Base-by-base conservation (phyloP, 805 yeast species). In the Metahyphopichia silvanorum region DNA sequence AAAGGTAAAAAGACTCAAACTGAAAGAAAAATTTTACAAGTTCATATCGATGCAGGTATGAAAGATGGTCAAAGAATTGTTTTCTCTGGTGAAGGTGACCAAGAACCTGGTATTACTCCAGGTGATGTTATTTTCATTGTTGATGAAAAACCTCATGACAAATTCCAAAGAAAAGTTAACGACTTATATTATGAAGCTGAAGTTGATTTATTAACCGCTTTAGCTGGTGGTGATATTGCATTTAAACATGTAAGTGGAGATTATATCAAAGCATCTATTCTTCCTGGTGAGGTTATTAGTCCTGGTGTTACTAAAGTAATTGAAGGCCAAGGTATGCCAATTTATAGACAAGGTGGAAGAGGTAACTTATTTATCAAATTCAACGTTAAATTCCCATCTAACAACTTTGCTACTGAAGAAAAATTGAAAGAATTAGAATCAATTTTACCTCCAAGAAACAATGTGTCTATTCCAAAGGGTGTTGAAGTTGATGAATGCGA, bases 251-350 rank as follows among this genome's bases (percentile, higher is more conserved):
- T 93, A 37, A 85, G 87, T 47, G 96, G 96, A 45, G 96, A 88
- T 51, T 87, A 79, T 75, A 69, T 91, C 53, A 86, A 88, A 72
- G 77, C 88, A 38, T 70, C 76, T 23, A 78, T 89, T 42, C 66
- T 83, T 32, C 93, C 97, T 34, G 98, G 98, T 59, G 96, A 91
- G 66, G 88, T 91, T 40, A 83, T 93, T 43, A 52, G 88, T 20
- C 97, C 98, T 32, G 95, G 86, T 43, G 58, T 70, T 25, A 69
- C 80, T 50, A 89, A 87, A 66, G 87, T 87, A 34, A 68, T 93
- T 43, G 87, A 83, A 48, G 86, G 81, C 51, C 89, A 91, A 65
- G 99, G 99, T 79, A 93, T 93, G 98, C 99, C 98, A 46, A 69
- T 91, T 45, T 82, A 74, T 66, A 80, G 93, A 66, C 82, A 76